phyloP scores from a whole-genome alignment of 345 rosid genomes.

The Eucalyptus pumila region DNA sequence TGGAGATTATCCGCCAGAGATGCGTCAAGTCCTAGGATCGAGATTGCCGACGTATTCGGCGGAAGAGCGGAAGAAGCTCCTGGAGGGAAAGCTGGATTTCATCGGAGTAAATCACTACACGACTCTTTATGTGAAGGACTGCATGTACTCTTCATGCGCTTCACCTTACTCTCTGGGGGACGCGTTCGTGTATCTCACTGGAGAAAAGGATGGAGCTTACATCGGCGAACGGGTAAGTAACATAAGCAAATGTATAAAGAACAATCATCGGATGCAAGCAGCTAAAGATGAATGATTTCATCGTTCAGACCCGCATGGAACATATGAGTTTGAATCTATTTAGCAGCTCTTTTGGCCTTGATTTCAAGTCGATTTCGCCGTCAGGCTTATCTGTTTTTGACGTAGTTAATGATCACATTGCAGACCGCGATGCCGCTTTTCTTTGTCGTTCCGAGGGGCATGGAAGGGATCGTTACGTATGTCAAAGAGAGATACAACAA shows the following conservation, averaged over 20 bases:
- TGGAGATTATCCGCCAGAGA: constrained; percentile 15
- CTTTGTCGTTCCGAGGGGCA: constrained; percentile 28
- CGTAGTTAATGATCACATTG: background rate
- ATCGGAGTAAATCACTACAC: constrained; percentile 2
- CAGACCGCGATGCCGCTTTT: constrained; percentile 1
- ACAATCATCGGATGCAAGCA: background rate
- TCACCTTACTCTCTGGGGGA: background rate
- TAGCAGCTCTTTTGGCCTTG: background rate
- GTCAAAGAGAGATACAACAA: constrained; percentile 30
- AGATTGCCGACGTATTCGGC: constrained; percentile 7
- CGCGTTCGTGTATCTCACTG: background rate
- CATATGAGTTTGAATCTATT: background rate
- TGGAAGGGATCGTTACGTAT: constrained; percentile 33
- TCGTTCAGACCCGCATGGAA: background rate
- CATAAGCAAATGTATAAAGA: background rate
- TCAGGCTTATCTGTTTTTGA: background rate
- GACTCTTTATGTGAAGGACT: constrained; percentile 4
- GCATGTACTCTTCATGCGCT: constrained; percentile 7
- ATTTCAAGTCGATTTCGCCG: background rate
- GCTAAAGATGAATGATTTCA: background rate
- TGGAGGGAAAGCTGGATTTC: constrained; percentile 6
- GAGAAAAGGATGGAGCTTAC: background rate
- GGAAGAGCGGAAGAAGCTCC: constrained; percentile 5
- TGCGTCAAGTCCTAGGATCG: constrained; percentile 10
- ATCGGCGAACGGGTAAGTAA: constrained; percentile 1